These are phyloP conservation scores for Cyberlindnera lachancei DNA, from an alignment of 805 yeast genomes.

Conservation along the genomic window DNA sequence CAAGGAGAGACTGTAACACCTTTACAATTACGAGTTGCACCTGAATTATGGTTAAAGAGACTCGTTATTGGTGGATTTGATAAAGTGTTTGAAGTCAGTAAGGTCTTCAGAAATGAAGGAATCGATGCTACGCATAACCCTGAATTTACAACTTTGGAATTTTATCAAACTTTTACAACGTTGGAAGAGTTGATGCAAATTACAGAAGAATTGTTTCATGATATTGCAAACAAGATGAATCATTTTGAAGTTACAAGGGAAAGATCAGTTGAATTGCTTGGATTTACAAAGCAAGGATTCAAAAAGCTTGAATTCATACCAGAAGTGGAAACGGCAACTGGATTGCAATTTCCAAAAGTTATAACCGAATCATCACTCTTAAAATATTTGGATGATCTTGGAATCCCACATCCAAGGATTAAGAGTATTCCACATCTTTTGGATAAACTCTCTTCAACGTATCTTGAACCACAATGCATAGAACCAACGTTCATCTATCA, in stretches of 20 bases:
- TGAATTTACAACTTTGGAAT: slow-evolving; percentile 87
- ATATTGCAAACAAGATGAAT: slow-evolving; percentile 29
- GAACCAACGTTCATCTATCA: slow-evolving; percentile 69
- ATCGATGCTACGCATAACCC: slow-evolving; percentile 91
- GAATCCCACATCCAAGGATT: slow-evolving; percentile 26
- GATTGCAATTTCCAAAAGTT: slow-evolving; percentile 38
- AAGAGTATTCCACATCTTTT: slow-evolving; percentile 52
- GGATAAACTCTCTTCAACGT: slow-evolving; percentile 53
- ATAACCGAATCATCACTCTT: slow-evolving; percentile 34
- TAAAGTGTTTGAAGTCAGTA: slow-evolving; percentile 79
- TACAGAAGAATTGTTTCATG: slow-evolving; percentile 50
- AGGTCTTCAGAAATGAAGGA: slow-evolving; percentile 86
- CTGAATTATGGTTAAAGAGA: slow-evolving; percentile 89
- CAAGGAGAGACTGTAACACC: slow-evolving; percentile 23
- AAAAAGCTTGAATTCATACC: slow-evolving; percentile 56
- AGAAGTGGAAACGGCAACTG: slow-evolving; percentile 49
- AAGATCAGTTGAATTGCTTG: slow-evolving; percentile 3
- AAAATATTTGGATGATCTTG: slow-evolving; percentile 27
- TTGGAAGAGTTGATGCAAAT: slow-evolving; percentile 58
- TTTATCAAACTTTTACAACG: slow-evolving; percentile 66
- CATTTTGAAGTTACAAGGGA: slow-evolving; percentile 5
- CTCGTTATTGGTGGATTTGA: slow-evolving; percentile 81
- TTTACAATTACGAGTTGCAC: slow-evolving; percentile 78
- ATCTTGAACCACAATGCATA: slow-evolving; percentile 56
- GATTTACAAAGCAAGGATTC: slow-evolving; percentile 21